Conservation (phyloP, 345 rosid genomes). For the Aurinia saxatilis region DNA sequence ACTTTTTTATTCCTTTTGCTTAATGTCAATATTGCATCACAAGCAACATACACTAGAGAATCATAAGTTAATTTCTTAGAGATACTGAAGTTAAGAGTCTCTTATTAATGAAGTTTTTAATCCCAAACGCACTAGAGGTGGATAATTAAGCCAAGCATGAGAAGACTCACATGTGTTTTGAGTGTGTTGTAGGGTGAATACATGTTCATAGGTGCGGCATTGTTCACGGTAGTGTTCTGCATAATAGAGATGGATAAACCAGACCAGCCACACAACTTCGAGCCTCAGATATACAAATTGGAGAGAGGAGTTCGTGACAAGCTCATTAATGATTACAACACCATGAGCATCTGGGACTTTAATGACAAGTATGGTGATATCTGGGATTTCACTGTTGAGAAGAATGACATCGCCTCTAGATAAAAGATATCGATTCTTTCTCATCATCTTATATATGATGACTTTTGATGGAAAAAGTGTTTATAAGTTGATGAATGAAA, state of each 20-base stretch:
- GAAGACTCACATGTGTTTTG: not conserved
- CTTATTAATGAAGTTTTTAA: not conserved
- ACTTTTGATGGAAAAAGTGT: not conserved
- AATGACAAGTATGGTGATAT: slow-evolving; percentile 87
- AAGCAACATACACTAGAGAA: not conserved
- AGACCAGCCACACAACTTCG: slow-evolving; percentile 84
- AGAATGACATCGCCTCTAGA: slow-evolving; percentile 57
- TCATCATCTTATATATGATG: not conserved
- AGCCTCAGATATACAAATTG: slow-evolving; percentile 83
- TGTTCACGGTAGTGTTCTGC: slow-evolving; percentile 55
- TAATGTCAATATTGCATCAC: not conserved
- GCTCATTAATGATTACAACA: slow-evolving; percentile 71
- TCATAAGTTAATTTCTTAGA: too few relatives aligned
- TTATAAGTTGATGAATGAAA: not conserved
- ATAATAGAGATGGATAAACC: slow-evolving; percentile 92
- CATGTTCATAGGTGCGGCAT: slow-evolving; percentile 70
- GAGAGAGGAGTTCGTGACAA: slow-evolving; percentile 90
- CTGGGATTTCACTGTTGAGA: slow-evolving; percentile 78
- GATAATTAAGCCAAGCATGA: not conserved
- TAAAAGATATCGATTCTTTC: slow-evolving; percentile 17
- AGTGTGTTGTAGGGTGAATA: slow-evolving; percentile 59
- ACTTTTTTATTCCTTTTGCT: not conserved
- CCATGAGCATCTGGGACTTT: slow-evolving; percentile 89
- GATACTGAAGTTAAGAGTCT: not conserved
- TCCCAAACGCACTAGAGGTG: not conserved